Percentiles rank a stretch among this genome's conserved stretches.
Conservation (phyloP, 2,329 filamentous ascomycete species). For the Colletotrichum gloeosporioides region DNA sequence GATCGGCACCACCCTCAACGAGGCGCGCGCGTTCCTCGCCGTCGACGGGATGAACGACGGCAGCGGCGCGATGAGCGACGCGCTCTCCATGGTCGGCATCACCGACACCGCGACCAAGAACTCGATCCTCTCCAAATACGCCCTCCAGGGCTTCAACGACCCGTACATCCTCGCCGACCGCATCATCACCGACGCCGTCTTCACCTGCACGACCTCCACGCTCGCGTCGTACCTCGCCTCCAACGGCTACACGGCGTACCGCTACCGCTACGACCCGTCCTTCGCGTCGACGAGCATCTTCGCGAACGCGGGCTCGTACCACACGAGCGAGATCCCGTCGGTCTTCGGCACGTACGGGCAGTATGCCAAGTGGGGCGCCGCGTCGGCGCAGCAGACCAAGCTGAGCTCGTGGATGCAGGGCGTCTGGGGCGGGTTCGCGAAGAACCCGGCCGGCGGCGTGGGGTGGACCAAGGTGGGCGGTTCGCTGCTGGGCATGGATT, state of each 20-base stretch:
- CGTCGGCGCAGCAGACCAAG: not conserved
- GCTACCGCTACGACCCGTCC: conserved; percentile 11
- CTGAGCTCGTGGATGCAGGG: conserved; percentile 13
- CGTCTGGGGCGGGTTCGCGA: conserved; percentile 10
- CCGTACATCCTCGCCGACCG: not conserved
- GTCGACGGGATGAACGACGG: not conserved
- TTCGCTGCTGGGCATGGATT: not conserved
- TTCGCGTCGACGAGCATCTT: conserved; percentile 14
- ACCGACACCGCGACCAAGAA: not conserved
- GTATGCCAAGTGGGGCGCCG: not conserved
- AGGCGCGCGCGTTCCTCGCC: conserved; percentile 7
- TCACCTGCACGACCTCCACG: conserved; percentile 4
- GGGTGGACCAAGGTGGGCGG: conserved; percentile 14
- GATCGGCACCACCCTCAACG: conserved; percentile 10
- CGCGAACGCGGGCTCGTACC: conserved; percentile 13
- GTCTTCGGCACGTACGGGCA: conserved; percentile 12
- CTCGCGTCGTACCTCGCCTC: not conserved
- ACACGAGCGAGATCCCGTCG: conserved; percentile 18
- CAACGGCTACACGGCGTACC: conserved; percentile 3
- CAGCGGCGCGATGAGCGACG: not conserved
- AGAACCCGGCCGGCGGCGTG: not conserved
- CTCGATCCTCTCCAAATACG: not conserved
- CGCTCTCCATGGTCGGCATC: not conserved
- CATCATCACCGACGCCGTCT: conserved; percentile 13
- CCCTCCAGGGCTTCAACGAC: not conserved